Percentiles rank a stretch among this genome's conserved stretches.
These are phyloP conservation scores for Biscogniauxia marginata DNA, from an alignment of 2,329 filamentous ascomycete genomes.

Conservation along the genomic window DNA sequence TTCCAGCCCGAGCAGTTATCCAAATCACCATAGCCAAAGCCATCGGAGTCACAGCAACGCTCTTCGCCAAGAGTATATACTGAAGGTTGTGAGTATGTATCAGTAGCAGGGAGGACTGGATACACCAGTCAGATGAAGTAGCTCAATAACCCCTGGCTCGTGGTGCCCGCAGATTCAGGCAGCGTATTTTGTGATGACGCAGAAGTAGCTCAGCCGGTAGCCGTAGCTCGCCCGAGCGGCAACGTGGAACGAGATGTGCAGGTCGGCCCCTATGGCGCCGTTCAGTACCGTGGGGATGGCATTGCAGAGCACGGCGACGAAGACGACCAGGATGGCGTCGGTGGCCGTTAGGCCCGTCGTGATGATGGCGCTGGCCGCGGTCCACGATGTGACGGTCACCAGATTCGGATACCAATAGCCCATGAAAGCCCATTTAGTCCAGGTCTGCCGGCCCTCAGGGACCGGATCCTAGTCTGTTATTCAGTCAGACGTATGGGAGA, in stretches of 20 bases:
- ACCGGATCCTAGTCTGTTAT: constrained; percentile 32
- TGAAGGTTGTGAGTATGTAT: constrained; percentile 55
- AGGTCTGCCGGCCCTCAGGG: constrained; percentile 40
- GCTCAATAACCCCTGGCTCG: constrained; percentile 53
- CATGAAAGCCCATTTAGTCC: constrained; percentile 44
- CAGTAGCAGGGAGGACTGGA: constrained; percentile 53
- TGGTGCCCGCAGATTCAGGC: constrained; percentile 50
- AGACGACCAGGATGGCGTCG: constrained; percentile 47
- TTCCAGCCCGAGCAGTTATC: constrained; percentile 50
- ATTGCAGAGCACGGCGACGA: constrained; percentile 46
- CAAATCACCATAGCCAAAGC: constrained; percentile 57
- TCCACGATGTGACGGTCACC: constrained; percentile 33
- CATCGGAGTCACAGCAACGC: constrained; percentile 44
- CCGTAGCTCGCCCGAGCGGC: constrained; percentile 44
- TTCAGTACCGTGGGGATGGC: constrained; percentile 47
- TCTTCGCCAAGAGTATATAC: constrained; percentile 49
- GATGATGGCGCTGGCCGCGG: constrained; percentile 30
- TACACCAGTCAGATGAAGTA: constrained; percentile 58
- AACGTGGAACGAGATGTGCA: constrained; percentile 40
- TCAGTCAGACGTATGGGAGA: too few species aligned
- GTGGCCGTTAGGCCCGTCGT: constrained; percentile 36
- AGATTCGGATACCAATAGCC: constrained; percentile 50
- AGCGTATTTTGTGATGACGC: constrained; percentile 49
- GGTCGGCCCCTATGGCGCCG: constrained; percentile 34
- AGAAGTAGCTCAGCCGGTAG: constrained; percentile 31